phyloP scores from a whole-genome alignment of 192 early-diverging fungal species.

The Gaertneriomyces semiglobifer region DNA sequence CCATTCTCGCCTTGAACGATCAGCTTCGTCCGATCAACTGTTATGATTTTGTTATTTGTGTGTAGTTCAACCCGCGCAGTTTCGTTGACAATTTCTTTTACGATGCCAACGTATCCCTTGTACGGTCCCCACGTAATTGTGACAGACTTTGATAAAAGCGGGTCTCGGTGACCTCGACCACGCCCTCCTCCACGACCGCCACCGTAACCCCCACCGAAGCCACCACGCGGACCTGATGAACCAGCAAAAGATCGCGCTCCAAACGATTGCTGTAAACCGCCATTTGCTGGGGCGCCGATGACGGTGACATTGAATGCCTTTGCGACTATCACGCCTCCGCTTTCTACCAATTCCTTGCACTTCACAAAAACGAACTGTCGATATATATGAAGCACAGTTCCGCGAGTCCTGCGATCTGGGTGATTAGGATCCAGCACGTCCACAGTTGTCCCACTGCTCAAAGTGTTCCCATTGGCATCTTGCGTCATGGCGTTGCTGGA shows the following conservation, averaged over 20 bases:
- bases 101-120: constrained; percentile 97
- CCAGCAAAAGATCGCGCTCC: too few species aligned
- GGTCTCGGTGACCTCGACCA: constrained; percentile 44
- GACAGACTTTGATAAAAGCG: constrained; percentile 72
- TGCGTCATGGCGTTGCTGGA: constrained; percentile 36
- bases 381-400: constrained; percentile 78
- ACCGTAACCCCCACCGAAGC: constrained; percentile 29
- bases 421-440: constrained; percentile 50
- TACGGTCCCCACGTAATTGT: constrained; percentile 80
- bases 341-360: constrained; percentile 67
- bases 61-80: constrained; percentile 87
- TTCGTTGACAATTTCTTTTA: constrained; percentile 75
- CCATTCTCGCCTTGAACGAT: constrained; percentile 48
- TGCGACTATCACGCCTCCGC: constrained; percentile 73
- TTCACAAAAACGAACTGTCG: constrained; percentile 78
- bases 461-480: constrained; percentile 51
- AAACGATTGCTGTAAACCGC: too few species aligned
- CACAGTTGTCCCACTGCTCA: constrained; percentile 69
- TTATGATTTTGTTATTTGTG: constrained; percentile 78
- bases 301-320: constrained; percentile 56
- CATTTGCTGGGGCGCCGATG: constrained; percentile 9
- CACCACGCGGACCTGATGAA: constrained; percentile 12
- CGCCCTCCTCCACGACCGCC: constrained; percentile 31
- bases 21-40: constrained; percentile 76
- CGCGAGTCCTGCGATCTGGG: constrained; percentile 41